phyloP scores from a whole-genome alignment of 2,329 filamentous ascomycete genomes.

The Pestalotiopsis sp. region DNA sequence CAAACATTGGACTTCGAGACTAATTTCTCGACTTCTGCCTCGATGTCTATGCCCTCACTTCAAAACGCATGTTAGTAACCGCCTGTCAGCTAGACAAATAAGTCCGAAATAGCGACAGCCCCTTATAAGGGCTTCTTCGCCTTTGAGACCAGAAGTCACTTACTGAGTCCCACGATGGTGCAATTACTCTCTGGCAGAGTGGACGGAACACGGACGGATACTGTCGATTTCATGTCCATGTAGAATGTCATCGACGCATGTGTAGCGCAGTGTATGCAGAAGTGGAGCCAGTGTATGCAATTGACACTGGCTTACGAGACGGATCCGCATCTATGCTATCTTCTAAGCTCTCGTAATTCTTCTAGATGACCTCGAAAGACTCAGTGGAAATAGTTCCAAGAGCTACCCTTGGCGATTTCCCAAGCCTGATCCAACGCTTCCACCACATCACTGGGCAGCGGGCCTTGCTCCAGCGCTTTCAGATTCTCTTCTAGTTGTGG shows the following conservation, averaged over 20 bases:
- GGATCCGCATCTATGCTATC: too few species aligned
- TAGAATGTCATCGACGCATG: too few species aligned
- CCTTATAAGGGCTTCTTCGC: too few species aligned
- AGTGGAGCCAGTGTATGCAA: too few species aligned
- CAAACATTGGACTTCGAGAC: not conserved
- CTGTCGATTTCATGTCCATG: too few species aligned
- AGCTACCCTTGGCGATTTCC: not conserved
- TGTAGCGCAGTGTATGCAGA: too few species aligned
- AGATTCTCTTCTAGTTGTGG: not conserved
- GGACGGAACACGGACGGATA: not conserved
- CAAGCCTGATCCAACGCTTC: not conserved
- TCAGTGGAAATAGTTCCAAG: not conserved
- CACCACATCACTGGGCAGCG: not conserved
- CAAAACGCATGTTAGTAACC: too few species aligned
- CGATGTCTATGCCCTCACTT: constrained; percentile 5
- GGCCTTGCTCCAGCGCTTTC: not conserved
- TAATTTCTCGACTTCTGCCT: not conserved
- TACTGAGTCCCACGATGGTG: constrained; percentile 10
- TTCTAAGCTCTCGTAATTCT: fast-evolving
- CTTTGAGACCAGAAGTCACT: too few species aligned
- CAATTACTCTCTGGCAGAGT: not conserved
- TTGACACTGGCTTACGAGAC: too few species aligned
- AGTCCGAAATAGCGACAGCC: too few species aligned
- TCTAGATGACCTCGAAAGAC: fast-evolving
- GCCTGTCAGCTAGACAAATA: too few species aligned